Evolutionary conservation across 208 protist species (phyloP).

Genomic region (Trypanosoma congolense): DNA sequence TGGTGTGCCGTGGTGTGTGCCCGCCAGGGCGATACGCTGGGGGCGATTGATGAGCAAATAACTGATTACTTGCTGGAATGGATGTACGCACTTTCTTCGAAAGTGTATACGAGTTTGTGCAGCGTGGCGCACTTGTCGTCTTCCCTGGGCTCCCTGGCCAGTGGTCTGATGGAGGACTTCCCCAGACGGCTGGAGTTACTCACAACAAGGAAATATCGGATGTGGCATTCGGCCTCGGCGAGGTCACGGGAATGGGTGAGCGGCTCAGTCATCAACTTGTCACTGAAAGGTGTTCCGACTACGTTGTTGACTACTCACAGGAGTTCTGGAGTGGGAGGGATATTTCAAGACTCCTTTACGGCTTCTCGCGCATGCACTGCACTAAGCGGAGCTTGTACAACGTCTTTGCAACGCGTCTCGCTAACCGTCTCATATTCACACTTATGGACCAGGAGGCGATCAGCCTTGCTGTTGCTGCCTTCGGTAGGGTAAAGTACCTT

Average conservation of each 20-base stretch:
- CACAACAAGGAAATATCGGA: conserved; percentile 39
- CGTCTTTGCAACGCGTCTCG: conserved; percentile 49
- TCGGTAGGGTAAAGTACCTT: conserved; percentile 68
- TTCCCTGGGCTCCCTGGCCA: neutral
- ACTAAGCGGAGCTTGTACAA: conserved; percentile 75
- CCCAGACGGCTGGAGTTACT: conserved; percentile 42
- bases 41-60: conserved; percentile 2
- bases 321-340: conserved; percentile 58
- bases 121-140: conserved; percentile 1
- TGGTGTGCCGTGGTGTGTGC: conserved; percentile 16
- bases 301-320: conserved; percentile 64
- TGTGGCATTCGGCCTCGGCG: conserved; percentile 49
- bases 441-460: conserved; percentile 48
- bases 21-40: neutral
- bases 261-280: conserved; percentile 70
- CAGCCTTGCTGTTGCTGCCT: conserved; percentile 49
- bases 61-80: conserved; percentile 16
- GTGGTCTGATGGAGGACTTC: conserved; percentile 28
- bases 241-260: conserved; percentile 50
- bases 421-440: conserved; percentile 31
- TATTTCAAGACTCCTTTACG: conserved; percentile 59
- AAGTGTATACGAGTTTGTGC: conserved; percentile 15
- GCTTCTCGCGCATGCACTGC: conserved; percentile 71
- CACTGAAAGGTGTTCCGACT: conserved; percentile 55
- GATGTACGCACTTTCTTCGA: conserved; percentile 13